Percentiles rank a stretch among this genome's conserved stretches.
Conservation (phyloP, 306 rosid species). For the Corylus americana region DNA sequence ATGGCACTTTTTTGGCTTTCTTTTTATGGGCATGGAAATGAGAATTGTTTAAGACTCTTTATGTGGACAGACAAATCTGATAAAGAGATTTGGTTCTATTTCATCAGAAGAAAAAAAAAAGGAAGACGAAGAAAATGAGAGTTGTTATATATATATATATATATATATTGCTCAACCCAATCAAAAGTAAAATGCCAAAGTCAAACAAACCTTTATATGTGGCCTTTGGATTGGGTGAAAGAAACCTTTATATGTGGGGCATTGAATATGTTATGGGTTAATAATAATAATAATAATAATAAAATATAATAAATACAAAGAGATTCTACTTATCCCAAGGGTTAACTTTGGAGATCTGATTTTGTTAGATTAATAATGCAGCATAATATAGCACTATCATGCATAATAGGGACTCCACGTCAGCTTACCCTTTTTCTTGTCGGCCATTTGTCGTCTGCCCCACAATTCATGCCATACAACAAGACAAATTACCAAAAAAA, state of each 20-base stretch:
- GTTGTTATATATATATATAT: conserved; percentile 1
- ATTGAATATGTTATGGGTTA: background rate
- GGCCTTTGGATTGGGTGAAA: conserved; percentile 40
- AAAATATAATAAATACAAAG: conserved; percentile 17
- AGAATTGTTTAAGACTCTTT: conserved; percentile 22
- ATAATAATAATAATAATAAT: conserved; percentile 28
- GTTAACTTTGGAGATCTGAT: conserved; percentile 36
- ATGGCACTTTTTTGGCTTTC: conserved; percentile 35
- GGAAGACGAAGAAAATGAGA: background rate
- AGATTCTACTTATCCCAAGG: conserved; percentile 33
- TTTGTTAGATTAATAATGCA: conserved; percentile 27
- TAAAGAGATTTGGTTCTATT: conserved; percentile 71
- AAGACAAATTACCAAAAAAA: conserved; percentile 6
- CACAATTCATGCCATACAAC: conserved; percentile 11
- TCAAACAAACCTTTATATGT: conserved; percentile 41
- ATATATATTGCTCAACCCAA: conserved; percentile 37
- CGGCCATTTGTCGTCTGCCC: conserved; percentile 62
- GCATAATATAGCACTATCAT: conserved; percentile 40
- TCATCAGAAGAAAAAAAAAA: conserved; percentile 28
- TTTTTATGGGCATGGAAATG: conserved; percentile 29
- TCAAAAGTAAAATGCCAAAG: conserved; percentile 43
- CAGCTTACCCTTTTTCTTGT: conserved; percentile 48
- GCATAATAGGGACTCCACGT: conserved; percentile 50
- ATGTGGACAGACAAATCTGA: conserved; percentile 62
- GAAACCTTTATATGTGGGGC: conserved; percentile 44